A percentile compares a stretch with the other conserved stretches of the same genome.
These are phyloP conservation scores for Candida hungchunana DNA, from an alignment of 805 yeast species.

Conservation along the genomic window DNA sequence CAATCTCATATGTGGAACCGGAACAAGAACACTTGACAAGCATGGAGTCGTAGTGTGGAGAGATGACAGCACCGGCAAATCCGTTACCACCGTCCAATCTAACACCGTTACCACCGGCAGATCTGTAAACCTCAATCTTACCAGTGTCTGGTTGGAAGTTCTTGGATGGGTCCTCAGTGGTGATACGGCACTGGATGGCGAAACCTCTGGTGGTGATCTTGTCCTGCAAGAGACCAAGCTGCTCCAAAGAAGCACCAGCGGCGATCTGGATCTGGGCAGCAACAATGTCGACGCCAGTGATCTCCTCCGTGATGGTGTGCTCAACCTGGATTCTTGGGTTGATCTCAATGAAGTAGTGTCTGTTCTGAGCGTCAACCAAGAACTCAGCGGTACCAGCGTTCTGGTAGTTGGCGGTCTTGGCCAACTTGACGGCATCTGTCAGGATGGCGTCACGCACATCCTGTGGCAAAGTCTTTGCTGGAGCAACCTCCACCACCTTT, in stretches of 20 bases:
- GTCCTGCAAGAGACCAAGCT: slow-evolving; percentile 90
- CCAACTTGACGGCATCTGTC: slow-evolving; percentile 91
- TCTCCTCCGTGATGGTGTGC: slow-evolving; percentile 98
- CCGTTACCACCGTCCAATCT: slow-evolving; percentile 99
- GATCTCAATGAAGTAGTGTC: slow-evolving; percentile 97
- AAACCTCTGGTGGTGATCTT: slow-evolving; percentile 94
- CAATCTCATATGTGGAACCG: slow-evolving; percentile 95
- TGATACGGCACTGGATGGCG: slow-evolving; percentile 98
- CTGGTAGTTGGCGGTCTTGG: slow-evolving; percentile 81
- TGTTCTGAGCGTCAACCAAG: slow-evolving; percentile 85
- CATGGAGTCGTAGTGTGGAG: slow-evolving; percentile 98
- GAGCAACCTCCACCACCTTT: slow-evolving; percentile 97
- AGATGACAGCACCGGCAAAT: slow-evolving; percentile 91
- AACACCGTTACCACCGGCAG: slow-evolving; percentile 99
- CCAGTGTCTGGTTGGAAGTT: slow-evolving; percentile 99
- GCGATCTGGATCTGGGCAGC: slow-evolving; percentile 99
- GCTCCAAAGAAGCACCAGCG: slow-evolving; percentile 92
- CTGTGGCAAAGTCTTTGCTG: slow-evolving; percentile 84
- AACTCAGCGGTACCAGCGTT: slow-evolving; percentile 99
- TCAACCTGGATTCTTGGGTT: slow-evolving; percentile 98
- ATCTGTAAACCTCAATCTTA: slow-evolving; percentile 94
- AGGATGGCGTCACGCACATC: slow-evolving; percentile 87
- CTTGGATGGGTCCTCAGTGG: slow-evolving; percentile 96
- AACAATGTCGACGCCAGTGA: slow-evolving; percentile 95
- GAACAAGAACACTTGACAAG: slow-evolving; percentile 95